These are phyloP conservation scores for Zasmidium cellare DNA, from an alignment of 2,329 filamentous ascomycete species.

Conservation along the genomic window DNA sequence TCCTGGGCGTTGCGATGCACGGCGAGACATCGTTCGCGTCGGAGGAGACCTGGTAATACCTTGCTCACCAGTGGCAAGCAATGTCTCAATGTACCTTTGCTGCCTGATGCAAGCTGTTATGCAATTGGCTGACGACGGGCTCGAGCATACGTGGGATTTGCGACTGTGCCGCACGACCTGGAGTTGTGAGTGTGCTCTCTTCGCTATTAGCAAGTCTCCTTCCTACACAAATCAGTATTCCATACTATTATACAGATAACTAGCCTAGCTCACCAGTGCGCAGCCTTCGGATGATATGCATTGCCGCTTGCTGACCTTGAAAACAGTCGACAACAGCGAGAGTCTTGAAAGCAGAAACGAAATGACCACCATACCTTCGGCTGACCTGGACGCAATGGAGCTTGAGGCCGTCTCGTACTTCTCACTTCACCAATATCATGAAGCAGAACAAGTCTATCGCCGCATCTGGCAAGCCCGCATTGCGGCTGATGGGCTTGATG, in stretches of 20 bases:
- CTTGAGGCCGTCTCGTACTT: not conserved
- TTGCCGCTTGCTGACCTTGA: too few relatives aligned
- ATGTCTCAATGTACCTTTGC: not conserved
- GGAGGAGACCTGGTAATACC: not conserved
- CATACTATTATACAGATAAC: too few relatives aligned
- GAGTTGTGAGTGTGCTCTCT: too few relatives aligned
- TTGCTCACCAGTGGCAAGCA: too few relatives aligned
- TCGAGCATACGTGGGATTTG: too few relatives aligned
- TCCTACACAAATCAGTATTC: too few relatives aligned
- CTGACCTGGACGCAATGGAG: not conserved
- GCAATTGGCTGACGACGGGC: not conserved
- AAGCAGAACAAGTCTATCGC: not conserved
- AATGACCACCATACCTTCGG: not conserved
- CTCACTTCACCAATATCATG: not conserved
- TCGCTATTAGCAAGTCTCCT: too few relatives aligned
- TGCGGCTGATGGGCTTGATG: not conserved
- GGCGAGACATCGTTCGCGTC: not conserved
- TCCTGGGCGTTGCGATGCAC: not conserved
- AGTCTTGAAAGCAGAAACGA: not conserved
- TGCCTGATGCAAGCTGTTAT: not conserved
- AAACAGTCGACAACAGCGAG: too few relatives aligned
- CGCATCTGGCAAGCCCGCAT: not conserved
- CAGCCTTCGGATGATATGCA: too few relatives aligned
- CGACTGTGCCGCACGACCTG: not conserved
- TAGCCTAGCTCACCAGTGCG: too few relatives aligned